Percentiles rank a stretch among this genome's conserved stretches.
Conservation (phyloP, 1,139 yeast species). For the Casaregolazyma lundiana region DNA sequence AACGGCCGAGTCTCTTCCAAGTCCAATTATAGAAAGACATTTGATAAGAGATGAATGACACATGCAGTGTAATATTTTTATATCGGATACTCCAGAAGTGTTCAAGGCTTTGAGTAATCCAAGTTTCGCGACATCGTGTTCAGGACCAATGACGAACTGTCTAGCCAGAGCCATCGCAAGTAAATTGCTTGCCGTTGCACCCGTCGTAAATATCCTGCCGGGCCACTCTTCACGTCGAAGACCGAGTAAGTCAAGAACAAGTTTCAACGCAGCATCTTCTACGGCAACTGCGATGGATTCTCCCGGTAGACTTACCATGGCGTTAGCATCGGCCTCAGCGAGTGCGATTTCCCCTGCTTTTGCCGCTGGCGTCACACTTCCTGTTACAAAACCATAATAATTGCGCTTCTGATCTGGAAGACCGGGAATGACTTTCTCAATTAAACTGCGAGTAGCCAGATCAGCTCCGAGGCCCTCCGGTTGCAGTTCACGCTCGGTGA, state of each 20-base stretch:
- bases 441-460: conserved; percentile 15
- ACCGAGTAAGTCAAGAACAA: conserved; percentile 22
- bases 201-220: conserved; percentile 27
- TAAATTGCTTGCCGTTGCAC: conserved; percentile 29
- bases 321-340: conserved; percentile 24
- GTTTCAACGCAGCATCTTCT: conserved; percentile 22
- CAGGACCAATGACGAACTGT: conserved; percentile 17
- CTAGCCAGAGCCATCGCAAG: conserved; percentile 25
- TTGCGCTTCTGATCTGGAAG: conserved; percentile 23
- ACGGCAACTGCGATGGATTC: conserved; percentile 24
- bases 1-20: conserved; percentile 23
- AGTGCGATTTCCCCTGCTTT: conserved; percentile 25
- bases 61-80: conserved; percentile 23
- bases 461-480: conserved; percentile 20
- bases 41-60: conserved; percentile 26
- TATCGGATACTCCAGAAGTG: conserved; percentile 17
- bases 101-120: conserved; percentile 19
- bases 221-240: conserved; percentile 18
- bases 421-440: conserved; percentile 20
- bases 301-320: conserved; percentile 19
- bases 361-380: conserved; percentile 31
- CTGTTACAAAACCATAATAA: conserved; percentile 29
- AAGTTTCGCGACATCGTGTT: conserved; percentile 13
- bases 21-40: conserved; percentile 26
- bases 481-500: conserved; percentile 8